Evolutionary conservation across 2,329 filamentous ascomycete genomes (phyloP), one percentile per base, ranked within the genome.

Genomic region (Aplosporella prunicola): DNA sequence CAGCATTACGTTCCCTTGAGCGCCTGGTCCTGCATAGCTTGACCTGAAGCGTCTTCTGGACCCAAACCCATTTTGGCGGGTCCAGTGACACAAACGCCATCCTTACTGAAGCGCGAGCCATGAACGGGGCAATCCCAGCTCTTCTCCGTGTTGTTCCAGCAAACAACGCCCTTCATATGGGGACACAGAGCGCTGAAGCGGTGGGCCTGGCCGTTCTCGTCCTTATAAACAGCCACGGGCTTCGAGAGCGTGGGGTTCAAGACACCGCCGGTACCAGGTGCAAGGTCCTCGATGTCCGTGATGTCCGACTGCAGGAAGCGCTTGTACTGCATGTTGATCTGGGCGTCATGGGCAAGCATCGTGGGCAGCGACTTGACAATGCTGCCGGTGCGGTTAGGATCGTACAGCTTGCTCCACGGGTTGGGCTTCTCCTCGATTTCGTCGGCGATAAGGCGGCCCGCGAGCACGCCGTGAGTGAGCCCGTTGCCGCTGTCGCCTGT

Each of bases 401-500:
- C 61, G 53, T 76, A 76, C 6, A 73, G 47, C 3, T 52, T 47
- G 1, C 58, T 55, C 71, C 72, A 76, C 0, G 58, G 45, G 40
- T 75, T 74, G 8, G 56, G 43, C n/a, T 60, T 51, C 3, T 62
- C 66, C 2, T 66, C 61, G 23, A 77, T 73, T 43, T 69, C 62
- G 43, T 76, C 71, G 0, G 71, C 66, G 28, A 76, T 64, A 35
- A 77, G 53, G 25, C 55, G 57, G 1, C 69, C 67, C 0, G 69
- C 71, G 5, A 76, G 46, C 0, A 73, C 68, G 10, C 69, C 71
- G 35, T 76, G 68, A 0, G 72, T 76, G 8, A 76, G 55, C 0
- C 72, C 71, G 43, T 76, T 71, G 1, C 73, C 72, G 2, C 66
- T 72, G 46, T 76, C 72, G 1, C 73, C 72, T 0, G 71, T 76